Evolutionary conservation across 345 rosid genomes (phyloP), one percentile per base, ranked within the genome.

Genomic region (Gossypium arboreum): DNA sequence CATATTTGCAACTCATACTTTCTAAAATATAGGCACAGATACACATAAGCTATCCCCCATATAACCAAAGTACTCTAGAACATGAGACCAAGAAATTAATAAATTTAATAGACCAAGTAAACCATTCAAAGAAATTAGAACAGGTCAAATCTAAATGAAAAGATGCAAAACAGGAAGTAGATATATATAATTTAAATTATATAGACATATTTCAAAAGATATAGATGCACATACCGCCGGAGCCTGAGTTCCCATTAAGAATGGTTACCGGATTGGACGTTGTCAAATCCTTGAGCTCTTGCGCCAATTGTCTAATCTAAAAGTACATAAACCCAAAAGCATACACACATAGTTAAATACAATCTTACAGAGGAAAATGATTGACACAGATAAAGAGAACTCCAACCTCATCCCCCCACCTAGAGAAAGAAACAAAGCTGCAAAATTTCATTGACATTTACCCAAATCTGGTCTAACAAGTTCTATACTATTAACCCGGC

Each of bases 201-300:
- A 61, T 39, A 48, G 13, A 45, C 10, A 60, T 43, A 45, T 17
- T 34, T 44, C 43, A 47, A 76, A 74, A 70, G 55, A 52, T 48
- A 58, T 50, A 12, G 51, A 74, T 13, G 15, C 22, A 57, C 85
- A 57, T 81, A 89, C 90, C 88, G 48, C 75, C 86, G 57, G 89
- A 86, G 61, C 81, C 70, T 62, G 90, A 84, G 83, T 78, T 79
- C 51, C 94, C 89, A 68, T 92, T 94, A 73, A 79, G 88, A 78
- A 94, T 86, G 75, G 98, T 91, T 76, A 92, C 85, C 2, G 92
- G 95, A 81, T 78, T 79, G 77, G 93, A 82, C 76, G 86, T 17
- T 44, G 88, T 69, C 79, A 94, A 79, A 75, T 94, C 95, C 84
- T 91, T 94, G 76, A 94, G 92, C 90, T 94, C 98, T 75, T 87